Evolutionary conservation across 768 basidiomycete genomes (phyloP).

Genomic region (Hypholoma fasciculare): DNA sequence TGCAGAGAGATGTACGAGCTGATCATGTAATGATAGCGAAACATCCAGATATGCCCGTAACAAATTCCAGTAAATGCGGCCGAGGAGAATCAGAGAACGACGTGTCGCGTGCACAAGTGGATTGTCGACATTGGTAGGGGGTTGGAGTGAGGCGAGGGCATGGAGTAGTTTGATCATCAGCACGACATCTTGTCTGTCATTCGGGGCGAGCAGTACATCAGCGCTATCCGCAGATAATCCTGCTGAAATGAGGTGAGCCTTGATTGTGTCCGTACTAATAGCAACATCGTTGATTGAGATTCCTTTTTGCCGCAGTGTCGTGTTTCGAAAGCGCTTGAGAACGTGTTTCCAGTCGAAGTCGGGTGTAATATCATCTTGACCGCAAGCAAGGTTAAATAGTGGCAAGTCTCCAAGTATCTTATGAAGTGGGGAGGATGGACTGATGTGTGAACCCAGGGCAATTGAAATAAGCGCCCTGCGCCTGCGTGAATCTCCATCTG

Average conservation of each 20-base stretch:
- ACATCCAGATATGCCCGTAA: conserved; percentile 24
- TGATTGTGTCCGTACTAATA: conserved; percentile 17
- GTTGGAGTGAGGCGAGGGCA: conserved; percentile 11
- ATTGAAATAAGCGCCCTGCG: conserved; percentile 18
- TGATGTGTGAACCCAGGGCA: conserved; percentile 13
- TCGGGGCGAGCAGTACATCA: conserved; percentile 19
- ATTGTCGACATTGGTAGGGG: not conserved
- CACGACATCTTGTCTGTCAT: conserved; percentile 29
- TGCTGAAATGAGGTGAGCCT: conserved; percentile 15
- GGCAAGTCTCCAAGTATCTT: conserved; percentile 15
- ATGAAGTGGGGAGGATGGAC: conserved; percentile 17
- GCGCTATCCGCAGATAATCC: conserved; percentile 10
- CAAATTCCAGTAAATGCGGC: conserved; percentile 18
- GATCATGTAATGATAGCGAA: conserved; percentile 22
- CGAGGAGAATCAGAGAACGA: conserved; percentile 17
- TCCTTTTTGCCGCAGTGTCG: conserved; percentile 21
- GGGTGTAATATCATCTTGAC: conserved; percentile 24
- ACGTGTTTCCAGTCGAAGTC: conserved; percentile 32
- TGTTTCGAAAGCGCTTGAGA: conserved; percentile 26
- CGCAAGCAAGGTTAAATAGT: conserved; percentile 25
- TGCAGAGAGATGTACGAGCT: conserved; percentile 24
- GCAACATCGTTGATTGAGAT: conserved; percentile 17
- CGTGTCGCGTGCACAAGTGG: conserved; percentile 6
- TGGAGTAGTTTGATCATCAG: conserved; percentile 17
- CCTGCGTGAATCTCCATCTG: conserved; percentile 25